These are phyloP conservation scores for Tolypocladium tropicale DNA, from an alignment of 2,329 filamentous ascomycete species.

Conservation along the genomic window DNA sequence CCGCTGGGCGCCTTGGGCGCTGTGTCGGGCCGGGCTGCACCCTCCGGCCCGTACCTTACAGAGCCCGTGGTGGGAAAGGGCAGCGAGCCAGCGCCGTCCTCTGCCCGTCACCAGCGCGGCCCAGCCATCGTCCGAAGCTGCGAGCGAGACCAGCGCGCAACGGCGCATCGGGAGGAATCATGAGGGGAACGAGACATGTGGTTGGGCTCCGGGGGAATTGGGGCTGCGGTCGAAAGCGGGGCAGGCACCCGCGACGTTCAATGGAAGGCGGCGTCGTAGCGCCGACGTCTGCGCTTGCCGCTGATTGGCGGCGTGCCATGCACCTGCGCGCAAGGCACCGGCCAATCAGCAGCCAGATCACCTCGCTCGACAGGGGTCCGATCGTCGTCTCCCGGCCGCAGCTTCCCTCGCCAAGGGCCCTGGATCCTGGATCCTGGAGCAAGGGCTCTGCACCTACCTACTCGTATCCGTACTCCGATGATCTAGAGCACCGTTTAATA, in stretches of 20 bases:
- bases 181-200: conserved; percentile 11
- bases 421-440: not conserved
- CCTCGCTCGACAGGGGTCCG: conserved; percentile 21
- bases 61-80: not conserved
- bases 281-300: conserved; percentile 19
- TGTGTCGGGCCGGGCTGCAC: not conserved
- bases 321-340: conserved; percentile 13
- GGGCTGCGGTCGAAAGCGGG: conserved; percentile 18
- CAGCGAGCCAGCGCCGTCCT: not conserved
- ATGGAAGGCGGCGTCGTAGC: conserved; percentile 21
- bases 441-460: not conserved
- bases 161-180: not conserved
- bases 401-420: not conserved
- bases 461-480: too few species aligned
- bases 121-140: not conserved
- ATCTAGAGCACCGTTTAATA: too few species aligned
- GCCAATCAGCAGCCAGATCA: conserved; percentile 25
- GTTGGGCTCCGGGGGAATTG: conserved; percentile 14
- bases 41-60: conserved; percentile 2
- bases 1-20: not conserved
- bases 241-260: conserved; percentile 13
- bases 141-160: not conserved
- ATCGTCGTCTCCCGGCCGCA: conserved; percentile 16
- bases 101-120: not conserved
- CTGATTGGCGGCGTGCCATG: conserved; percentile 24